phyloP scores from a whole-genome alignment of 2,329 filamentous ascomycete genomes.

The Geosmithia flava region DNA sequence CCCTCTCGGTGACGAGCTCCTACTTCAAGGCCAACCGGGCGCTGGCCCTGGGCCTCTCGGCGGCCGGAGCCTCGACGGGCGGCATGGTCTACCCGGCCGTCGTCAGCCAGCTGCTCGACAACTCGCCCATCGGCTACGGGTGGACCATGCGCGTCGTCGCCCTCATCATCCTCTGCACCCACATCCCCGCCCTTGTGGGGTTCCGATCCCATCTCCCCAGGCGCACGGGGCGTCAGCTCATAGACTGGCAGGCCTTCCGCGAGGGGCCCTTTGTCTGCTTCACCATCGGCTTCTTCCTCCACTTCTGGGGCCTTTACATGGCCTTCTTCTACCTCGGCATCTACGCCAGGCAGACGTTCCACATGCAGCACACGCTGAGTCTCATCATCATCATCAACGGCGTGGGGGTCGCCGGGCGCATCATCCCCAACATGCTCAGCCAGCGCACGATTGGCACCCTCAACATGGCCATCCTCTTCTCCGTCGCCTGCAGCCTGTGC shows the following conservation, averaged over 20 bases:
- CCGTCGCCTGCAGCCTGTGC: slow-evolving; percentile 25
- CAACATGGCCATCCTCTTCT: slow-evolving; percentile 44
- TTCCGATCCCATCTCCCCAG: slow-evolving; percentile 26
- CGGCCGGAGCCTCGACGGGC: slow-evolving; percentile 17
- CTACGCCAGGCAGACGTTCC: slow-evolving; percentile 23
- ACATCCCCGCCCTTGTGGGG: slow-evolving; percentile 14
- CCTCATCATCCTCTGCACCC: slow-evolving; percentile 17
- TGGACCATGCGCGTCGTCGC: slow-evolving; percentile 15
- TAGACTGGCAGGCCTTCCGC: slow-evolving; percentile 30
- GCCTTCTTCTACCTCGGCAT: slow-evolving; percentile 37
- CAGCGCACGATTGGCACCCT: slow-evolving; percentile 42
- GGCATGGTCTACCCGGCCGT: slow-evolving; percentile 20
- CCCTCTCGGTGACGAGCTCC: slow-evolving; percentile 16
- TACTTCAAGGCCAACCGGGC: slow-evolving; percentile 17
- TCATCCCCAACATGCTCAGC: slow-evolving; percentile 45
- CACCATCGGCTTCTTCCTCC: slow-evolving; percentile 17
- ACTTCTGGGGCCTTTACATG: slow-evolving; percentile 23
- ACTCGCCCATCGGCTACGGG: slow-evolving; percentile 10
- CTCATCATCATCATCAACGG: slow-evolving; percentile 55
- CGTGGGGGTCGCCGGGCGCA: slow-evolving; percentile 42
- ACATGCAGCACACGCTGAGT: slow-evolving; percentile 38
- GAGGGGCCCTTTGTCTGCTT: slow-evolving; percentile 24
- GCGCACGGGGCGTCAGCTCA: slow-evolving; percentile 21
- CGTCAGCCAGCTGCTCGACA: slow-evolving; percentile 7
- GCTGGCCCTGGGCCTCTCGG: slow-evolving; percentile 19